Conservation (phyloP, 768 basidiomycete genomes). For the Pholiota conissans region DNA sequence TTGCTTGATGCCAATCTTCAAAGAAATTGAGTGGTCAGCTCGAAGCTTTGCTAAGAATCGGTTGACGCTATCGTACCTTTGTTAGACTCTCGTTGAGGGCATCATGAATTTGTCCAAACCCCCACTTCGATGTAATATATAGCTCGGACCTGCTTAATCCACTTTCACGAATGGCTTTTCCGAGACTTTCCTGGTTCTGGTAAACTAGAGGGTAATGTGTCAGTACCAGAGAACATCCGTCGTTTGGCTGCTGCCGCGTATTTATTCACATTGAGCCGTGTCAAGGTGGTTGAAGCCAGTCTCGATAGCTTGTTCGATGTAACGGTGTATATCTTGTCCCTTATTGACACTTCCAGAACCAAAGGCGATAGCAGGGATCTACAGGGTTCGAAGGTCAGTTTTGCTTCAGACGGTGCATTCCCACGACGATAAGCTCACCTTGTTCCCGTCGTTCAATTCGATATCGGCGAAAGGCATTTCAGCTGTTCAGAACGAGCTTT, state of each 20-base stretch:
- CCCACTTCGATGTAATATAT: constrained; percentile 60
- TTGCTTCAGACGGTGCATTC: not conserved
- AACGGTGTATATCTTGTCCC: constrained; percentile 49
- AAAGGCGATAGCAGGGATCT: constrained; percentile 66
- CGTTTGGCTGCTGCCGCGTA: too few relatives aligned
- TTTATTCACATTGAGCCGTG: constrained; percentile 51
- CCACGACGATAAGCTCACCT: constrained; percentile 22
- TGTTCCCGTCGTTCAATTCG: constrained; percentile 40
- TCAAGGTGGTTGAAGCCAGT: constrained; percentile 64
- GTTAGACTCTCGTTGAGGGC: constrained; percentile 47
- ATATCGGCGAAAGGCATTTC: constrained; percentile 41
- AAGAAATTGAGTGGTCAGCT: not conserved
- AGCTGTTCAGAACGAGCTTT: not conserved
- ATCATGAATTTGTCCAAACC: constrained; percentile 35
- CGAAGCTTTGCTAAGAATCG: not conserved
- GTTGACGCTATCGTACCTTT: constrained; percentile 36
- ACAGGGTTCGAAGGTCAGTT: not conserved
- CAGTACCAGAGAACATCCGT: too few relatives aligned
- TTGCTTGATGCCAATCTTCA: constrained; percentile 57
- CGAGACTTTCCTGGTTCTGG: constrained; percentile 33
- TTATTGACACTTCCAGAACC: constrained; percentile 54
- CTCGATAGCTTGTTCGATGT: constrained; percentile 58
- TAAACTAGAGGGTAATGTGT: constrained; percentile 37
- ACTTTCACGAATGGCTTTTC: constrained; percentile 44
- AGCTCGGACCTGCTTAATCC: constrained; percentile 44